A percentile compares a stretch with the other conserved stretches of the same genome.
Conservation (phyloP, 306 rosid genomes). For the Oxytropis ochrocephala region DNA sequence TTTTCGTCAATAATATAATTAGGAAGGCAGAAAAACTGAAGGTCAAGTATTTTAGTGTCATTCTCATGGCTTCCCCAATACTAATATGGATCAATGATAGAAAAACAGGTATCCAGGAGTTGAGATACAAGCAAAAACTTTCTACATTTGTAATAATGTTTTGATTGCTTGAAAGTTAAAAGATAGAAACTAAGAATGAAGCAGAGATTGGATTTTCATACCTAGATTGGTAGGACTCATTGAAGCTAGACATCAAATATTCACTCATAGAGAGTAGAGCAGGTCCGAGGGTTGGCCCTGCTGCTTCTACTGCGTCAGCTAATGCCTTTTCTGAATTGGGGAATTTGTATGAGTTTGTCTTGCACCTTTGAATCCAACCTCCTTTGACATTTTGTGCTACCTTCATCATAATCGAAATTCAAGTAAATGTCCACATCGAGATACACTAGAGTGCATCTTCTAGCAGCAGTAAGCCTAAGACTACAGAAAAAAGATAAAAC, state of each 20-base stretch:
- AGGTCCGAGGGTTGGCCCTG: conserved; percentile 88
- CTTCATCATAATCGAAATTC: conserved; percentile 40
- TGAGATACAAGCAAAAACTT: conserved; percentile 10
- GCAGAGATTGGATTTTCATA: conserved; percentile 26
- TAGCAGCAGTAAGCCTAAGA: background rate
- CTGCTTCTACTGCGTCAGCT: conserved; percentile 72
- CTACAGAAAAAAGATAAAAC: background rate
- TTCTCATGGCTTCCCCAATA: background rate
- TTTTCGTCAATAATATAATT: background rate
- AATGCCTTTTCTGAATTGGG: conserved; percentile 72
- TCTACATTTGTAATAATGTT: background rate
- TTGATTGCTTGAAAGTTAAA: conserved; percentile 3
- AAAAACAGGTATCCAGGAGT: background rate
- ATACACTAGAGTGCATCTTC: conserved; percentile 6
- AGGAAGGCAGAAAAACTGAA: background rate
- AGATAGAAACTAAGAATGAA: background rate
- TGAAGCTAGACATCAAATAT: conserved; percentile 96
- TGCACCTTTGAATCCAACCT: conserved; percentile 71
- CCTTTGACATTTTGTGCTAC: conserved; percentile 62
- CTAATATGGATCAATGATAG: background rate
- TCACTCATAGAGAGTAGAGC: conserved; percentile 80
- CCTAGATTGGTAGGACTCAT: conserved; percentile 97
- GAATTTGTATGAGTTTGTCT: conserved; percentile 58
- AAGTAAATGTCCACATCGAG: conserved; percentile 18
- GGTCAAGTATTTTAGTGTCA: background rate